A percentile compares a stretch with the other conserved stretches of the same genome.
phyloP scores from a whole-genome alignment of 116 monocot genomes.

The Dioscorea cayenensis region DNA sequence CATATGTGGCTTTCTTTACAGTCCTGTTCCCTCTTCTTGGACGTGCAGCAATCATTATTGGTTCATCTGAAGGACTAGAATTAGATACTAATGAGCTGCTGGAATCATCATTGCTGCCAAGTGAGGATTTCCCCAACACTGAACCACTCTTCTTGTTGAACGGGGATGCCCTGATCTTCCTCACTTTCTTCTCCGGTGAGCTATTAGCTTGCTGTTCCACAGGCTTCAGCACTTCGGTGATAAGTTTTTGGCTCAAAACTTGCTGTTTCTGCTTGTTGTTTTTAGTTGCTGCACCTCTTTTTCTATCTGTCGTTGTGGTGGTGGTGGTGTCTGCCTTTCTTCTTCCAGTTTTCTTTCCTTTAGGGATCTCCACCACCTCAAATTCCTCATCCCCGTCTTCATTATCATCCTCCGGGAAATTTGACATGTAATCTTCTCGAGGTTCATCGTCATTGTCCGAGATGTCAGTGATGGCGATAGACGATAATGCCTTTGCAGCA shows the following conservation, averaged over 20 bases:
- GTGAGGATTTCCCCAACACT: conserved; percentile 21
- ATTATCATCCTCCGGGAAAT: conserved; percentile 21
- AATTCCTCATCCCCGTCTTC: conserved; percentile 32
- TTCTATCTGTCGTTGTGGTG: conserved; percentile 16
- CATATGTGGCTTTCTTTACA: conserved; percentile 17
- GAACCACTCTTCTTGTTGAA: conserved; percentile 92
- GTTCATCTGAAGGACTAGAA: not conserved
- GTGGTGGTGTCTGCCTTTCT: conserved; percentile 24
- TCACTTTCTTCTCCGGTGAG: conserved; percentile 90
- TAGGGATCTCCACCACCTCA: conserved; percentile 7
- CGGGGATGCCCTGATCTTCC: conserved; percentile 81
- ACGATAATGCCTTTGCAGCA: conserved; percentile 2
- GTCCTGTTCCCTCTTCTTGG: conserved; percentile 47
- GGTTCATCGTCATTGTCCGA: conserved; percentile 22
- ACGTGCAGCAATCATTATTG: conserved; percentile 5
- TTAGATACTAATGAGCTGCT: conserved; percentile 5
- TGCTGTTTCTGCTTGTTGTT: conserved; percentile 16
- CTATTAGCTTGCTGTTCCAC: conserved; percentile 8
- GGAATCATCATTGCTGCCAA: not conserved
- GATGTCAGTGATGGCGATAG: not conserved
- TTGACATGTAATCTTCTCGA: conserved; percentile 7
- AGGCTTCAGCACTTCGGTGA: conserved; percentile 44
- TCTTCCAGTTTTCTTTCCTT: conserved; percentile 30
- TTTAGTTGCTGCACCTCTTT: conserved; percentile 29
- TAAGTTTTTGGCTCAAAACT: conserved; percentile 24